Base-by-base conservation (phyloP, 441 rosid species). In the Bruguiera hainesii region DNA sequence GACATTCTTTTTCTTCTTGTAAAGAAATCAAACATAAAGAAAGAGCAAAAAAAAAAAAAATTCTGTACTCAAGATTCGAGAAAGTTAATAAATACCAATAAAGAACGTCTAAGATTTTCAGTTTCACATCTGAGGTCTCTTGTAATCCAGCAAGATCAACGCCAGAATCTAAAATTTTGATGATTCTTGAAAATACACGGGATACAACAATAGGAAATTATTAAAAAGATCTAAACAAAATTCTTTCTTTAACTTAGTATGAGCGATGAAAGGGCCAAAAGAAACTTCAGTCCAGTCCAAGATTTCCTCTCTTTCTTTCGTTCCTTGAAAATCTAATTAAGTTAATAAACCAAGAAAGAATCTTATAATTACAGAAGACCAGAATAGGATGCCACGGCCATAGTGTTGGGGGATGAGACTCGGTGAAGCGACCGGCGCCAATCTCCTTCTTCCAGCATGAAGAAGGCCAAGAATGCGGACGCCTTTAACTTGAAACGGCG, bases 361-460 rank as follows among this genome's bases (percentile, higher is more conserved):
- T 52, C 15, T 20, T 30, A 13, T 8, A 1, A 30, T 46, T 84
- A 91, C 98, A 98, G 39, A 95, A 92, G 76, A 92, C 89, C 50
- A 97, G 98, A 65, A 95, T 92, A 48, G 39, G 58, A 71, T 91
- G 65, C 96, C 91, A 26, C 99, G 97, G 64, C 99, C 98, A 73
- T 92, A 98, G 77, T 74, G 92, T 57, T 83, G 33, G 77, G 73
- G 95, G 95, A 60, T 89, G 81, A 73, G 85, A 80, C 35, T 83
- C 90, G n/a, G 90, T 70, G 91, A 95, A 95, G 73, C 93, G 87
- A 87, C 87, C 97, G 56, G 88, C 99, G 37, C 78, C 82, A 63
- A 85, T 90, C 78, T 89, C 96, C 86, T 80, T 83, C 91, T 92
- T 92, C 5, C 74, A 96, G 98, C 97, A 94, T 88, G 65, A 95